Evolutionary conservation across 2,329 filamentous ascomycete genomes (phyloP), one percentile per base, ranked within the genome.

Genomic region (Niveomyces coronatus): DNA sequence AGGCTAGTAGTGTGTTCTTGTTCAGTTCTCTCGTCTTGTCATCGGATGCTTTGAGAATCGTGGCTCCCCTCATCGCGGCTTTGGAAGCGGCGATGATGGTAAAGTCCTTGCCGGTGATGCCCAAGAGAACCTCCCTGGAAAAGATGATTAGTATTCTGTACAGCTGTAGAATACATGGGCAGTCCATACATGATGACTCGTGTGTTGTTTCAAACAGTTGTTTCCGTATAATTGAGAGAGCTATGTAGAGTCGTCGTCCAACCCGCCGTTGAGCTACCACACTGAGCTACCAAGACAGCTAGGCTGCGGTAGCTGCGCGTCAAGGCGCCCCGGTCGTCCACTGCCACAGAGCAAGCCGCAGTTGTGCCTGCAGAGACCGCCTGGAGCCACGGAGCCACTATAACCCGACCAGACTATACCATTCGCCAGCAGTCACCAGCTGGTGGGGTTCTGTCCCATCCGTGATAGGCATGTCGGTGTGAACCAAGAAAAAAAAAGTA

Each of bases 31-130:
- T 78, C 48, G 91, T 98, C 77, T 98, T 98, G 75, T 98, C 89
- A 64, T 98, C 93, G 49, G 79, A 76, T 42, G 85, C 77, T 67
- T 98, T 98, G 58, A 98, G 80, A 62, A 98, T 83, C 43, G 89
- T 95, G 47, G 87, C 85, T 55, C 91, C 91, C 69, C 91, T 81
- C 88, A 96, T 96, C 54, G 88, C 85, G 58, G 91, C 91, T 72
- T 98, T 96, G 47, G 88, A 96, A 54, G 91, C 85, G 55, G 87
- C 91, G 61, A 98, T 80, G 74, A 98, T 79, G 68, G 88, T 93
- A 64, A 95, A 98, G 76, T 98, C 93, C 73, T 94, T 94, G 70
- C 91, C 93, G 44, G 89, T 95, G 63, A 98, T 94, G 57, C 91
- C 91, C 53, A 98, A 76, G 60, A 98, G 76, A 61, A 96, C 85